Evolutionary conservation across 192 early-diverging fungal species (phyloP), one percentile per base, ranked within the genome.

Genomic region (Backusella tuberculispora): DNA sequence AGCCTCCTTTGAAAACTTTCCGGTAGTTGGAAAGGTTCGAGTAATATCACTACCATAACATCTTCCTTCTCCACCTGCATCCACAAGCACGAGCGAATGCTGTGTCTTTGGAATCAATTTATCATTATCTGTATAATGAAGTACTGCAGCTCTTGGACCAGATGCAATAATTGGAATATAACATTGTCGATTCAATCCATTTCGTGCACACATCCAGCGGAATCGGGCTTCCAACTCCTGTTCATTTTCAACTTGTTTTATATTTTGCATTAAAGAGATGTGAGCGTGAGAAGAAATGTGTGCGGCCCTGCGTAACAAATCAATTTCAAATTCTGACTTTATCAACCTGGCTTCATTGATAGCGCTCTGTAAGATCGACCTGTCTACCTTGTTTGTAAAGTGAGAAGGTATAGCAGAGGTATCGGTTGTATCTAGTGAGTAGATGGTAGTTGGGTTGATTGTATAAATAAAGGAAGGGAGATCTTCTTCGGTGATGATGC

Each of bases 11-110:
- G 89, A 82, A 78, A 93, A 97, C 74, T 85, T 84, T 7, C 92
- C 90, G 60, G 90, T 91, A 45, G 93, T 83, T 10, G 97, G 97
- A 85, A 88, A 97, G 10, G 91, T 92, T 46, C 95, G 86, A 6
- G 97, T 98, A 76, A 98, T 95, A 71, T 98, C 97, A 44, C 89
- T 91, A 34, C 94, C 95, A 74, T 98, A 98, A 80, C 88, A 89
- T 17, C 84, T 74, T 63, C 74, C 80, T 72, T 96, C 93, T 64
- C 91, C 93, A 24, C 95, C 94, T 29, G 95, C 95, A 77, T 98
- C 97, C 8, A 97, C 89, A 53, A 98, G 82, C 19, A 97, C 83
- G 74, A 93, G 80, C 63, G 86, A 56, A 83, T 80, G 71, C 65
- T 76, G 34, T 60, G 69, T 43, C 47, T 64, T 74, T 26, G 80